Evolutionary conservation across 139 green algal genomes (phyloP).

Genomic region (Trebouxia sp.): DNA sequence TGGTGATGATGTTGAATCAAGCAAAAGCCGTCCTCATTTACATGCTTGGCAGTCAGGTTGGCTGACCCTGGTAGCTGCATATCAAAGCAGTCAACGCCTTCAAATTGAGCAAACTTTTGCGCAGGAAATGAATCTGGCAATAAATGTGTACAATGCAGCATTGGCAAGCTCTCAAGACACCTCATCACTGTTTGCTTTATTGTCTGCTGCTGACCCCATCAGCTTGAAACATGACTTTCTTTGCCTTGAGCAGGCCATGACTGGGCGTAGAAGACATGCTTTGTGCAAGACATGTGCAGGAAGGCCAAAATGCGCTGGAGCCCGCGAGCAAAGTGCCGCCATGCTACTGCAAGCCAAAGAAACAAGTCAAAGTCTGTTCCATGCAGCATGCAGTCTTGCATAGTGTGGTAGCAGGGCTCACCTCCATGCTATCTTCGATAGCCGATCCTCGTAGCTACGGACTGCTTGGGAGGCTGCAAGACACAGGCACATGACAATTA

Average conservation of each 20-base stretch:
- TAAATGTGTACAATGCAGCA: too few relatives aligned
- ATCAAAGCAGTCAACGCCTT: too few relatives aligned
- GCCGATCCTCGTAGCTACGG: not conserved
- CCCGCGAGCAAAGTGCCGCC: not conserved
- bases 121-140: too few relatives aligned
- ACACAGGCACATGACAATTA: not conserved
- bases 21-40: too few relatives aligned
- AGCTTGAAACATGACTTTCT: not conserved
- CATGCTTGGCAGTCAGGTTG: too few relatives aligned
- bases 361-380: not conserved
- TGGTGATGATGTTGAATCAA: too few relatives aligned
- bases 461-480: not conserved
- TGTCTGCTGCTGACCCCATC: constrained; percentile 16
- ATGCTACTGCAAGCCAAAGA: constrained; percentile 19
- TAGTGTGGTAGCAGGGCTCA: not conserved
- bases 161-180: too few relatives aligned
- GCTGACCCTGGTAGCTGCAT: too few relatives aligned
- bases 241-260: not conserved
- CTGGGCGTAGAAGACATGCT: not conserved
- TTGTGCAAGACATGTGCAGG: not conserved
- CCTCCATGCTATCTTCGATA: constrained; percentile 12
- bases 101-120: too few relatives aligned
- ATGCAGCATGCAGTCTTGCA: too few relatives aligned
- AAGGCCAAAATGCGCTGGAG: not conserved
- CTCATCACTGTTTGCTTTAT: constrained; percentile 5